These are phyloP conservation scores for Talaromyces atroroseus DNA, from an alignment of 2,329 filamentous ascomycete genomes.

Conservation along the genomic window DNA sequence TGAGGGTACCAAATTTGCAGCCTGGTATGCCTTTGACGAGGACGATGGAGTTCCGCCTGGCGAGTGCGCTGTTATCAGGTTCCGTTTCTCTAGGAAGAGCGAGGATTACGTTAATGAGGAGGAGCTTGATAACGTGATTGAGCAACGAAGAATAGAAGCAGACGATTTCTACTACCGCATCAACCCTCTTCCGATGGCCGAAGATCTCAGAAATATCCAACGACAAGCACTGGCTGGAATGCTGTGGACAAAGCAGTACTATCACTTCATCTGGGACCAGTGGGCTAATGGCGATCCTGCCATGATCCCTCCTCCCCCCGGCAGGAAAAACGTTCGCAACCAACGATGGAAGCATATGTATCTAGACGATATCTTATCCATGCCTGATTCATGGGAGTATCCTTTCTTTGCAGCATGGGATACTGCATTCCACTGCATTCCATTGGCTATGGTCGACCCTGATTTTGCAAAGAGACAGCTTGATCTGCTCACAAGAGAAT, in stretches of 20 bases:
- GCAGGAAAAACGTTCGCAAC: slow-evolving; percentile 77
- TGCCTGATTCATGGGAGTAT: slow-evolving; percentile 99
- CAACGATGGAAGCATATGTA: slow-evolving; percentile 90
- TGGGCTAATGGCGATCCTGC: slow-evolving; percentile 92
- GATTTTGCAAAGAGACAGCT: slow-evolving; percentile 98
- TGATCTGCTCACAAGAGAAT: slow-evolving; percentile 90
- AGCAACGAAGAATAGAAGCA: slow-evolving; percentile 78
- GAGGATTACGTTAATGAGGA: slow-evolving; percentile 86
- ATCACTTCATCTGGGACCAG: slow-evolving; percentile 95
- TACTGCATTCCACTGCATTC: slow-evolving; percentile 93
- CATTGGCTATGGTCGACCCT: slow-evolving; percentile 92
- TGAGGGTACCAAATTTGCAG: slow-evolving; percentile 79
- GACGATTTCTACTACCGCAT: slow-evolving; percentile 95
- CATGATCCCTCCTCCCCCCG: slow-evolving; percentile 77
- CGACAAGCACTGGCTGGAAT: slow-evolving; percentile 91
- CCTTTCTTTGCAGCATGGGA: slow-evolving; percentile 98
- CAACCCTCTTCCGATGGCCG: slow-evolving; percentile 86
- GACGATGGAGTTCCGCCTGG: slow-evolving; percentile 80
- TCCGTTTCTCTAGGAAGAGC: slow-evolving; percentile 72
- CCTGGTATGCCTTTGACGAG: slow-evolving; percentile 90
- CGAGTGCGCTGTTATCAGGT: slow-evolving; percentile 91
- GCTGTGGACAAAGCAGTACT: slow-evolving; percentile 98
- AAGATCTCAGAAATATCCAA: slow-evolving; percentile 91
- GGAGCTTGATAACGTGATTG: slow-evolving; percentile 82
- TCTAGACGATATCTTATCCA: slow-evolving; percentile 89